Evolutionary conservation across 1,139 yeast genomes (phyloP).

Genomic region (Pichia norvegensis): DNA sequence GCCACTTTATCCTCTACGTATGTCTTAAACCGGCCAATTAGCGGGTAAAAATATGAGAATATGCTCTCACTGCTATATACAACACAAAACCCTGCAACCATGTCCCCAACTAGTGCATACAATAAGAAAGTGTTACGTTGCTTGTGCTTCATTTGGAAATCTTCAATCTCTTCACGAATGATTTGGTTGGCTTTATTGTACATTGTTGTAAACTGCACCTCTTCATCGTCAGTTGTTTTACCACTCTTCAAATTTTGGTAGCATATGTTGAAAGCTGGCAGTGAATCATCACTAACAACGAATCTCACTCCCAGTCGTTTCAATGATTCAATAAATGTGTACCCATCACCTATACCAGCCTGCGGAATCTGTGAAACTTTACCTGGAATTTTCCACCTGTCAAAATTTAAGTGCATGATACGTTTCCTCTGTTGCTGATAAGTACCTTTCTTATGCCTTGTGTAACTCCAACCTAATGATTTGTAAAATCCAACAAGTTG

Average conservation of each 20-base stretch:
- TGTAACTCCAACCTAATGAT: conserved; percentile 19
- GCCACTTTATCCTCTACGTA: conserved; percentile 31
- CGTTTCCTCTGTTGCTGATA: conserved; percentile 22
- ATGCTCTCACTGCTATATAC: conserved; percentile 44
- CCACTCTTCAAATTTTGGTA: conserved; percentile 18
- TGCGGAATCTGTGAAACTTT: background rate
- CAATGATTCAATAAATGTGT: conserved; percentile 1
- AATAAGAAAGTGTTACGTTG: conserved; percentile 27
- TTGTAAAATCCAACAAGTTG: conserved; percentile 15
- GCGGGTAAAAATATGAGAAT: conserved; percentile 46
- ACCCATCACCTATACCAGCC: background rate
- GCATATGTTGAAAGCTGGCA: conserved; percentile 26
- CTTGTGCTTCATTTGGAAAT: background rate
- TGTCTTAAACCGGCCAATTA: conserved; percentile 26
- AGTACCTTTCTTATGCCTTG: conserved; percentile 11
- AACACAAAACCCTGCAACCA: conserved; percentile 48
- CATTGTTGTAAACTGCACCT: conserved; percentile 24
- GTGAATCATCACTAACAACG: conserved; percentile 31
- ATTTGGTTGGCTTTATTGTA: conserved; percentile 21
- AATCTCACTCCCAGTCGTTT: conserved; percentile 2
- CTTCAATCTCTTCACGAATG: conserved; percentile 9
- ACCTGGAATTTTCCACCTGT: conserved; percentile 30
- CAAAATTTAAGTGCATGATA: conserved; percentile 37
- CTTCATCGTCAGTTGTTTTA: conserved; percentile 14
- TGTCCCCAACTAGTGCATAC: conserved; percentile 51